Evolutionary conservation across 768 basidiomycete species (phyloP).

Genomic region (Mycena alexandri): DNA sequence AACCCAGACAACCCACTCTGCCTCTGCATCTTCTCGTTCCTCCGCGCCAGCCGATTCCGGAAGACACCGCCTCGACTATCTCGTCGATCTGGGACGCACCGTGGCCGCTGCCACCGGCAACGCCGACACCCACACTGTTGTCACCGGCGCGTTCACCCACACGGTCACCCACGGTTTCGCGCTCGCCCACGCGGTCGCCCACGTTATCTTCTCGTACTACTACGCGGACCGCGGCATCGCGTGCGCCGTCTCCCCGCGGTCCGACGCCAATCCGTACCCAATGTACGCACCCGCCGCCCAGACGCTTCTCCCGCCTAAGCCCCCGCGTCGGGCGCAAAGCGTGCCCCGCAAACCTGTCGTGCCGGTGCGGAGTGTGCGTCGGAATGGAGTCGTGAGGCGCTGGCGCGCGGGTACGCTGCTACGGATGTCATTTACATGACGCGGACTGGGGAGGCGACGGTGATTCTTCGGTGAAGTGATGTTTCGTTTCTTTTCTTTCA

Average conservation of each 20-base stretch:
- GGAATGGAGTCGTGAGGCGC: conserved; percentile 17
- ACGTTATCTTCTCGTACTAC: too few species aligned
- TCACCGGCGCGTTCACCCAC: background rate
- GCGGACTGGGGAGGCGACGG: background rate
- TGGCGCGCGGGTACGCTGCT: conserved; percentile 3
- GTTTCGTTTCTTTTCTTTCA: too few species aligned
- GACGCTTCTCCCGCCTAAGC: too few species aligned
- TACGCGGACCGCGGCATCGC: too few species aligned
- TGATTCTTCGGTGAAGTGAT: background rate
- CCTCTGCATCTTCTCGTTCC: background rate
- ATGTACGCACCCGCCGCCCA: too few species aligned
- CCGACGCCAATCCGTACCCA: too few species aligned
- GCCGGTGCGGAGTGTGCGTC: too few species aligned
- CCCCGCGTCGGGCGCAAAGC: conserved; percentile 5
- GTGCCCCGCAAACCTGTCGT: conserved; percentile 5
- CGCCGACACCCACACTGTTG: background rate
- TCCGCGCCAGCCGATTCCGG: conserved; percentile 40
- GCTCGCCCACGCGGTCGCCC: too few species aligned
- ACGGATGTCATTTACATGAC: conserved; percentile 26
- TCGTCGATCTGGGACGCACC: conserved; percentile 53
- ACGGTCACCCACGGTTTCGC: too few species aligned
- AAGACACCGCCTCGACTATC: conserved; percentile 51
- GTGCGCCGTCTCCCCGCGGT: too few species aligned
- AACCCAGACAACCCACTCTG: background rate
- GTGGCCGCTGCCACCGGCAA: conserved; percentile 55